These are phyloP conservation scores for Allium sativum DNA, from an alignment of 106 monocot genomes.

Conservation along the genomic window DNA sequence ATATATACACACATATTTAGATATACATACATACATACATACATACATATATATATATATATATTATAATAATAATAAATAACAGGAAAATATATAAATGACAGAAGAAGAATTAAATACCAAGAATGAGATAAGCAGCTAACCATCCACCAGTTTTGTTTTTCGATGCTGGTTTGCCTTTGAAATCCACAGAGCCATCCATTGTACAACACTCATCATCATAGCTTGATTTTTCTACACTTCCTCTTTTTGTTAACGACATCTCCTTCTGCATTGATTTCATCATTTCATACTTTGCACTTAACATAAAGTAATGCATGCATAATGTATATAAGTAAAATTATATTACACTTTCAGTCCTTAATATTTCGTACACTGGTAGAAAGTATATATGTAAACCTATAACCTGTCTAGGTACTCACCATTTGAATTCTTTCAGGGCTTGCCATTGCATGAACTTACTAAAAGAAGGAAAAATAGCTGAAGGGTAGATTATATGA, in stretches of 20 bases:
- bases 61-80: not conserved
- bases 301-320: not conserved
- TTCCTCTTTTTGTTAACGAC: not conserved
- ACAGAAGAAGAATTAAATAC: not conserved
- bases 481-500: not conserved
- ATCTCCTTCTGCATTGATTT: not conserved
- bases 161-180: conserved; percentile 18
- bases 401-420: not conserved
- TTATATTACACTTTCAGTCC: not conserved
- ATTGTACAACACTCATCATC: conserved; percentile 8
- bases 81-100: not conserved
- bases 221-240: not conserved
- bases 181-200: conserved; percentile 26
- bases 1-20: not conserved
- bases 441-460: conserved; percentile 5
- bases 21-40: not conserved
- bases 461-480: not conserved
- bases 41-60: not conserved
- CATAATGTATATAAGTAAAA: not conserved
- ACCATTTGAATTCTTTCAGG: conserved; percentile 2
- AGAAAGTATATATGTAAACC: not conserved
- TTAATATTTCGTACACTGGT: not conserved
- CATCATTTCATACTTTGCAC: not conserved
- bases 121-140: conserved; percentile 14
- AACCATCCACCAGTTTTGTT: conserved; percentile 20